Conservation (phyloP, 1,284 basidiomycete genomes). For the Ganoderma boninense region DNA sequence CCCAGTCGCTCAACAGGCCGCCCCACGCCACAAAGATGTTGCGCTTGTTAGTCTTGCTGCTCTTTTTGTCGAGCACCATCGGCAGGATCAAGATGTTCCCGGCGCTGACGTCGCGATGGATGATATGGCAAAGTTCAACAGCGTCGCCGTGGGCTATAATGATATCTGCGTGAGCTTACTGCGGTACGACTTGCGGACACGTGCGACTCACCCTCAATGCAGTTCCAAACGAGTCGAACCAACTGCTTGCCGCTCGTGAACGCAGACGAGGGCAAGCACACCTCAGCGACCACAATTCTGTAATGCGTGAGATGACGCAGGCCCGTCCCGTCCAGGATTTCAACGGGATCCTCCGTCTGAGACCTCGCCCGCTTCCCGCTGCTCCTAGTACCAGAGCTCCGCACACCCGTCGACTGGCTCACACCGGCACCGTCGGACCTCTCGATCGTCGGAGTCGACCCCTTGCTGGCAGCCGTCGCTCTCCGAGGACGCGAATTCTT, state of each 20-base stretch:
- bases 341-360: not conserved
- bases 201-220: slow-evolving; percentile 13
- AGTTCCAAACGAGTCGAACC: not conserved
- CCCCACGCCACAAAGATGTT: not conserved
- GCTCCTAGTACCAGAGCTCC: not conserved
- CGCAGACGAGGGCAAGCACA: slow-evolving; percentile 10
- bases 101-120: slow-evolving; percentile 25
- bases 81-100: slow-evolving; percentile 26
- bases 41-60: not conserved
- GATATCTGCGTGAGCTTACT: no score
- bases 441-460: not conserved
- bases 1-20: slow-evolving; percentile 25
- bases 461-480: not conserved
- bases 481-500: not conserved
- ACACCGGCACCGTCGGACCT: not conserved
- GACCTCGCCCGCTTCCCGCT: not conserved
- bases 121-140: not conserved
- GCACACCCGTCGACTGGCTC: not conserved
- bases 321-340: not conserved
- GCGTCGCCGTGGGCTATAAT: slow-evolving; percentile 16
- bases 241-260: slow-evolving; percentile 12
- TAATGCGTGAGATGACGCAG: slow-evolving; percentile 15
- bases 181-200: no score
- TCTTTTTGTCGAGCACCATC: not conserved
- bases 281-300: slow-evolving; percentile 19